A percentile compares a stretch with the other conserved stretches of the same genome.
Conservation (phyloP, 257 asterid genomes). For the Primulina huaijiensis region DNA sequence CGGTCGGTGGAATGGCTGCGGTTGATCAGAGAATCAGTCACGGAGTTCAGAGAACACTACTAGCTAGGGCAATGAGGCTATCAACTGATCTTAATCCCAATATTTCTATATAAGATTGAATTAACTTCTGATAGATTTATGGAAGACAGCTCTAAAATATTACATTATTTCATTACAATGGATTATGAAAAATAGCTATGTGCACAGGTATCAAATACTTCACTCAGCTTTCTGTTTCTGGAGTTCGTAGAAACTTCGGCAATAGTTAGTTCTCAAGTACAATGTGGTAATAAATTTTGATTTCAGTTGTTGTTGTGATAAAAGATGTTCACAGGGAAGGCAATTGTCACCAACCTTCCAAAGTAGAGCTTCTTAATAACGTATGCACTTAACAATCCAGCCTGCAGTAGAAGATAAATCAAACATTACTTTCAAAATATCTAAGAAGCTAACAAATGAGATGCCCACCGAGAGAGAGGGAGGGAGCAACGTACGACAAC, state of each 20-base stretch:
- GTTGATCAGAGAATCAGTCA: conserved; percentile 23
- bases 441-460: conserved; percentile 15
- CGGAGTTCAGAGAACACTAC: conserved; percentile 12
- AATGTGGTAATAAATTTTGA: neutral
- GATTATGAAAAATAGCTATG: neutral
- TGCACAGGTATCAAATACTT: no score
- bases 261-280: conserved; percentile 12
- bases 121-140: neutral
- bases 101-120: no score
- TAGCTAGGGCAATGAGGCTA: conserved; percentile 6
- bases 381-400: conserved; percentile 91
- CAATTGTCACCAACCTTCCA: conserved; percentile 66
- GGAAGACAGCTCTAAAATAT: neutral
- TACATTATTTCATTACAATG: neutral
- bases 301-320: neutral
- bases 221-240: no score
- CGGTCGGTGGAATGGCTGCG: conserved; percentile 98
- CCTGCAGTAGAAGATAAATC: conserved; percentile 45
- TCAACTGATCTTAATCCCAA: neutral
- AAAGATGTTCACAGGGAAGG: conserved; percentile 17
- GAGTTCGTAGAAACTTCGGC: neutral
- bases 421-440: conserved; percentile 14
- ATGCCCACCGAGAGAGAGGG: conserved; percentile 10
- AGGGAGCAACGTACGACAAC: conserved; percentile 58
- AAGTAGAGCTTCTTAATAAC: conserved; percentile 86